A percentile compares a stretch with the other conserved stretches of the same genome.
phyloP scores from a whole-genome alignment of 2,329 filamentous ascomycete species.

The Diaporthe eres region DNA sequence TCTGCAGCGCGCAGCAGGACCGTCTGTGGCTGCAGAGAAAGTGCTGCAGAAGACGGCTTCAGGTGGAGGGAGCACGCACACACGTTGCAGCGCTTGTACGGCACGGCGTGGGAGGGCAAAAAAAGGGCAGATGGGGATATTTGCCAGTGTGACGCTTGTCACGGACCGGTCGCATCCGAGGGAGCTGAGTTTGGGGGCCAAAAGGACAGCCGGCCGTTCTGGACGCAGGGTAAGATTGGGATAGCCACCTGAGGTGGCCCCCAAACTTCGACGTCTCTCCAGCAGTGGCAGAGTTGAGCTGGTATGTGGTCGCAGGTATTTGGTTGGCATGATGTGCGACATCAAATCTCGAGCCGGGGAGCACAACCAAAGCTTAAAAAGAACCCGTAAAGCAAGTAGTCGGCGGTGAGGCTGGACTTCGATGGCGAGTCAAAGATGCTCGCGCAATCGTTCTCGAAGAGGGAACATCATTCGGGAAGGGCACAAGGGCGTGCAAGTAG shows the following conservation, averaged over 20 bases:
- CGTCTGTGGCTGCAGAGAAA: conserved; percentile 11
- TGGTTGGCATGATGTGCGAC: not conserved
- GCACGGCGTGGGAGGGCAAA: conserved; percentile 26
- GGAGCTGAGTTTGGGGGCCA: conserved; percentile 23
- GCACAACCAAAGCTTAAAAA: conserved; percentile 17
- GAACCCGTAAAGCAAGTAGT: conserved; percentile 8
- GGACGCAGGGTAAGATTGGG: conserved; percentile 18
- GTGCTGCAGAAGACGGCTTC: not conserved
- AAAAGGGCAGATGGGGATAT: conserved; percentile 17
- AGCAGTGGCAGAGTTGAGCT: not conserved
- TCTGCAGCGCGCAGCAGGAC: not conserved
- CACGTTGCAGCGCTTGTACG: conserved; percentile 3
- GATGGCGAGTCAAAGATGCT: not conserved
- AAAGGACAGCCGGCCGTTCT: not conserved
- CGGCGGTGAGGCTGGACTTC: conserved; percentile 22
- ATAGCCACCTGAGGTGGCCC: conserved; percentile 14
- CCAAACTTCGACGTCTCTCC: not conserved
- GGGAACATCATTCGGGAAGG: conserved; percentile 32
- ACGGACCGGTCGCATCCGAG: conserved; percentile 19
- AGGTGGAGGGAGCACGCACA: not conserved
- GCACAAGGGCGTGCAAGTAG: not conserved
- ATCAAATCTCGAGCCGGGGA: not conserved
- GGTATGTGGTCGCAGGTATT: not conserved
- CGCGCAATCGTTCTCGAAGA: conserved; percentile 21
- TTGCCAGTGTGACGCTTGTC: conserved; percentile 10